A percentile compares a stretch with the other conserved stretches of the same genome.
Evolutionary conservation across 2,329 filamentous ascomycete genomes (phyloP).

Genomic region (Pseudogymnoascus sp.): DNA sequence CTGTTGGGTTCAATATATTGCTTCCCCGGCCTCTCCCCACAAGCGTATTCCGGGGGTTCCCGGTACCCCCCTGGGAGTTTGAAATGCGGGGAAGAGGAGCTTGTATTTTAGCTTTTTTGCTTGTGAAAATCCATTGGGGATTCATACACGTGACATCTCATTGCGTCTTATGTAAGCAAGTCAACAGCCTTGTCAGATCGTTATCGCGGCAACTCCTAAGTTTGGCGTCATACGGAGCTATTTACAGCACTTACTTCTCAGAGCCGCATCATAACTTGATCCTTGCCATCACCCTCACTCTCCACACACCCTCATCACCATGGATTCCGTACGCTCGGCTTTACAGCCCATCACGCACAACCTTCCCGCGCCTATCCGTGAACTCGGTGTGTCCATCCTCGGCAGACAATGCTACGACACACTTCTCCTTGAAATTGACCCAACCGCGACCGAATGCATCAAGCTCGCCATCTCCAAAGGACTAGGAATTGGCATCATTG

Average conservation of each 20-base stretch:
- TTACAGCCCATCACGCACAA: slow-evolving; percentile 64
- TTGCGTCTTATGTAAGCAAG: not conserved
- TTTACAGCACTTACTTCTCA: not conserved
- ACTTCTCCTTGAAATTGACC: slow-evolving; percentile 77
- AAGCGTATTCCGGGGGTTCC: not conserved
- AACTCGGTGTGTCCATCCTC: slow-evolving; percentile 71
- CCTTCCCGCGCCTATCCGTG: slow-evolving; percentile 66
- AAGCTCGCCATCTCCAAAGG: slow-evolving; percentile 88
- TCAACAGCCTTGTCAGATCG: not conserved
- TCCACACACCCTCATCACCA: not conserved
- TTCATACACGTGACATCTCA: not conserved
- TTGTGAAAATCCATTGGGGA: not conserved
- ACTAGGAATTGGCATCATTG: slow-evolving; percentile 88
- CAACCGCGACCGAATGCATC: slow-evolving; percentile 68
- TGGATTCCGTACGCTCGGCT: slow-evolving; percentile 2
- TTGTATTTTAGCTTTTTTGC: not conserved
- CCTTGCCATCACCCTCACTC: not conserved
- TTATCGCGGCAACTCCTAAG: not conserved
- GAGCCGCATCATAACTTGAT: not conserved
- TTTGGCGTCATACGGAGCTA: not conserved
- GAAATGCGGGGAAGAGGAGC: slow-evolving; percentile 2
- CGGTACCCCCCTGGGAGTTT: not conserved
- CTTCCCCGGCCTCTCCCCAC: not conserved
- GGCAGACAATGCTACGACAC: slow-evolving; percentile 78
- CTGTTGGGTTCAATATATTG: not conserved